Base-by-base conservation (phyloP, 1,284 basidiomycete species). In the Cryptococcus wingfieldii region DNA sequence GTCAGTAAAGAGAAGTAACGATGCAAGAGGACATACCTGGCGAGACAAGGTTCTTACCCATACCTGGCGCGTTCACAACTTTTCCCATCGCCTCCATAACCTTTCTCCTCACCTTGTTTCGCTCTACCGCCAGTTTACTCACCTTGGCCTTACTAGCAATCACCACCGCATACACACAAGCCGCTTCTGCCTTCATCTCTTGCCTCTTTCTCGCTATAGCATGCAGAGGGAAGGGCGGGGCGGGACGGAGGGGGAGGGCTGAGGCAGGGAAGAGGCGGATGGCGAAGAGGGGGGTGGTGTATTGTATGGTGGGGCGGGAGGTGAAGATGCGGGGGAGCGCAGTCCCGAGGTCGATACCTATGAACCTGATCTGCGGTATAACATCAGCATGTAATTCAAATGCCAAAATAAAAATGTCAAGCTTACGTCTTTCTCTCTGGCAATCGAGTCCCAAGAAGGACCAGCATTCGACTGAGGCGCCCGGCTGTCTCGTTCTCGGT, bases 81-180 rank as follows among this genome's bases (percentile, higher is more conserved):
- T 19, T 23, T 6, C 60, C 51, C 19, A 62, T 34, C 23, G 61
- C 65, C 0, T 61, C 45, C 38, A 48, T 59, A 19, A 64, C 48
- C n/a, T 58, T 48, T n/a, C 49, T 49, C 34, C 50, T 43, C 7
- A 48, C 56, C 10, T 46, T 54, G 31, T 55, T 59, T 18, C 65
- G 47, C 58, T 67, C 65, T 1, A 63, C 58, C 7, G 65, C 63
- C 10, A 65, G 18, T 37, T 63, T 64, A 25, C 46, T 51, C 14
- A 66, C 55, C 10, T 42, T 42, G 31, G 12, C 31, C 41, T 62
- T 63, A 19, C 34, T 50, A 3, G 31, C 48, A 4, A 65, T 50
- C 10, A 58, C 42, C 5, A 38, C 51, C 18, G 55, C 38, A 16
- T 62, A 53, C 1, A 60, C 52, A 41, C 55, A 60, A 4, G 27